Conservation (phyloP, 1,284 basidiomycete genomes). For the Cryptococcus amylolentus region DNA sequence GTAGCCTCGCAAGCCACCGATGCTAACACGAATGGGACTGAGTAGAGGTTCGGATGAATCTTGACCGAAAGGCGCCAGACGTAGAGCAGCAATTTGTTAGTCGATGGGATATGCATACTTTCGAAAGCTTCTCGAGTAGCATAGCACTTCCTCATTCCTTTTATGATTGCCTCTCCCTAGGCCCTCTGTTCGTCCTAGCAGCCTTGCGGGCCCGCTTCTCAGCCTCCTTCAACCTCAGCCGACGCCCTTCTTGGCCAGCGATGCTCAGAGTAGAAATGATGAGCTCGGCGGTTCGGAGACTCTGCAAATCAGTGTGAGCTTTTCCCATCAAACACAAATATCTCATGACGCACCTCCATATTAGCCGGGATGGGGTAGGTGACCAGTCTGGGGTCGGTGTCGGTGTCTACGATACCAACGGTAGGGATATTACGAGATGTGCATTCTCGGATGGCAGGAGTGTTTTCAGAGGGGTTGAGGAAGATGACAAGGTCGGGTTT, state of each 20-base stretch:
- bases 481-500: constrained; percentile 84
- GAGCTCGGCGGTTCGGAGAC: constrained; percentile 78
- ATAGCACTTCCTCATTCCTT: too few relatives aligned
- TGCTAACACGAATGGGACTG: too few relatives aligned
- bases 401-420: constrained; percentile 86
- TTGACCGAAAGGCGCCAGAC: too few relatives aligned
- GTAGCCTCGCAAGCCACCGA: too few relatives aligned
- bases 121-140: too few relatives aligned
- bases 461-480: constrained; percentile 80
- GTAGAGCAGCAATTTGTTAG: too few relatives aligned
- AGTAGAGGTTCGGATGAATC: too few relatives aligned
- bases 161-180: constrained; percentile 10
- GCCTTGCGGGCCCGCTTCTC: constrained; percentile 12
- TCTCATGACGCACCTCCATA: constrained; percentile 66
- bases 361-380: constrained; percentile 99
- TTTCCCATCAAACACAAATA: not conserved
- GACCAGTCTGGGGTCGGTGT: constrained; percentile 91
- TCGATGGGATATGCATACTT: too few relatives aligned
- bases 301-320: constrained; percentile 20
- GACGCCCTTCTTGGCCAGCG: constrained; percentile 75
- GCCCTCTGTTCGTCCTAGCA: constrained; percentile 3
- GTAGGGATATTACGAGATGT: constrained; percentile 79
- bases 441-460: constrained; percentile 80
- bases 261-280: constrained; percentile 86
- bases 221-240: constrained; percentile 48